phyloP scores from a whole-genome alignment of 2,329 filamentous ascomycete genomes.

The Teratosphaeria zuluensis region DNA sequence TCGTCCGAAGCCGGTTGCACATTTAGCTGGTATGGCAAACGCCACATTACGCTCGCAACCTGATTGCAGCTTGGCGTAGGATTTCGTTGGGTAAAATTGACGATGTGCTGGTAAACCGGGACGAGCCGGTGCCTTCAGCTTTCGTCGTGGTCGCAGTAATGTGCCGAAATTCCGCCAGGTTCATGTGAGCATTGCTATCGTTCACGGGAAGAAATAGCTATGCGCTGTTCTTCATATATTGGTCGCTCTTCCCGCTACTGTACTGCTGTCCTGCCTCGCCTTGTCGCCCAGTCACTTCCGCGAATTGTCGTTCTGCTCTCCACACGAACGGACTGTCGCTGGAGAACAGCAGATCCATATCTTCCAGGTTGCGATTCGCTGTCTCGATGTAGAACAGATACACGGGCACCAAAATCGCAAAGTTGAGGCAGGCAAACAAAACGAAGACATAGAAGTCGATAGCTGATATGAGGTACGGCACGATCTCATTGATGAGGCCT shows the following conservation, averaged over 20 bases:
- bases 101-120: no score
- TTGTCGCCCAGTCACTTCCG: conserved; percentile 3
- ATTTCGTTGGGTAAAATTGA: no score
- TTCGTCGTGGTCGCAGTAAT: no score
- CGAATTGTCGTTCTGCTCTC: neutral
- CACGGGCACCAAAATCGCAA: conserved; percentile 1
- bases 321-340: neutral
- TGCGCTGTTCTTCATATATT: neutral
- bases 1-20: no score
- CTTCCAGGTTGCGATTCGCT: neutral
- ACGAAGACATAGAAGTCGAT: conserved; percentile 1
- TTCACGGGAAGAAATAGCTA: neutral
- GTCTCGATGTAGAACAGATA: conserved; percentile 2
- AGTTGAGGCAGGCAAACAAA: neutral
- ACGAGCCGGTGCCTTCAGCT: no score
- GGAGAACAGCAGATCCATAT: conserved; percentile 1
- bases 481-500: neutral
- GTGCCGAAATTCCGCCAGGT: no score
- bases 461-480: conserved; percentile 1
- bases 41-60: no score
- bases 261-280: neutral
- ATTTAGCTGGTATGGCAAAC: no score
- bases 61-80: no score
- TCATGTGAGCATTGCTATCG: neutral
- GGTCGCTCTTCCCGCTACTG: no score